Conservation (phyloP, 208 protist species). For the Willaertia magna region DNA sequence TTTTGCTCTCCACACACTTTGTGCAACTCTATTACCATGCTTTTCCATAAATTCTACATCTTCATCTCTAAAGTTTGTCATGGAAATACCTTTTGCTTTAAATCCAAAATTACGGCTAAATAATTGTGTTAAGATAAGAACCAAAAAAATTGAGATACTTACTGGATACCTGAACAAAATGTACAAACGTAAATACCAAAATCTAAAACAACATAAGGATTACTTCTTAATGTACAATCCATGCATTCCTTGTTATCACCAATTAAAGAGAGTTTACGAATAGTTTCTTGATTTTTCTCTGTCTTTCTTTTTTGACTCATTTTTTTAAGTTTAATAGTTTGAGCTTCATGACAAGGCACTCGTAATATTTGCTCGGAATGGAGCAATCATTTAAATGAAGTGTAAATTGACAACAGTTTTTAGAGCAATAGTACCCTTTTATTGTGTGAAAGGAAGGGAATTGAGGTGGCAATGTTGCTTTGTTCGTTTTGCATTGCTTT, state of each 20-base stretch:
- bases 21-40: not conserved
- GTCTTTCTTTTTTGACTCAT: not conserved
- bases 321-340: too few relatives aligned
- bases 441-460: not conserved
- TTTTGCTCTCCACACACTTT: not conserved
- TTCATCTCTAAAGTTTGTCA: slow-evolving; percentile 4
- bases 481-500: not conserved
- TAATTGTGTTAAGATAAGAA: not conserved
- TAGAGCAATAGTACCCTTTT: not conserved
- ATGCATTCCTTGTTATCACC: not conserved
- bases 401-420: not conserved
- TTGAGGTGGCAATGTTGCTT: not conserved
- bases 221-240: not conserved
- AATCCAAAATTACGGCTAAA: not conserved
- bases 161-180: not conserved
- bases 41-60: not conserved
- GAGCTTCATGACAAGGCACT: too few relatives aligned
- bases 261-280: not conserved
- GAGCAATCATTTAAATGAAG: not conserved
- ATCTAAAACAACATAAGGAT: slow-evolving; percentile 1
- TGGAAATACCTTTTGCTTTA: slow-evolving; percentile 10
- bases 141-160: not conserved
- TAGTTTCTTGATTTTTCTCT: not conserved
- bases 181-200: slow-evolving; percentile 11
- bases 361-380: not conserved